A percentile compares a stretch with the other conserved stretches of the same genome.
Conservation (phyloP, 2,329 filamentous ascomycete genomes). For the Sclerotiophoma versabilis region DNA sequence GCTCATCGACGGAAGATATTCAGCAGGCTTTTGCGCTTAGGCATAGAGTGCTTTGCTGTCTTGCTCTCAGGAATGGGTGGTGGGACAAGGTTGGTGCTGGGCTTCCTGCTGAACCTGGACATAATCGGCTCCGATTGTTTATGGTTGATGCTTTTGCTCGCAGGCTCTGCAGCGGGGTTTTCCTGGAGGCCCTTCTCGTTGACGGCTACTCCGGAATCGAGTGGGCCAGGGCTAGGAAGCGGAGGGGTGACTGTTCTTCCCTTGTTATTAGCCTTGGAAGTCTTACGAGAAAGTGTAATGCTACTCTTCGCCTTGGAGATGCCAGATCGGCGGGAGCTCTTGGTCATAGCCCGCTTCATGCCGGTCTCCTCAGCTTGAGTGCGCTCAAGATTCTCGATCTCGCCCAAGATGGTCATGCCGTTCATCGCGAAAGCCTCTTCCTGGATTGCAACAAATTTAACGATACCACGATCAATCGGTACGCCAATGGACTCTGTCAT, state of each 20-base stretch:
- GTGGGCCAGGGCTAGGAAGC: constrained; percentile 43
- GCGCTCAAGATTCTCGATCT: constrained; percentile 67
- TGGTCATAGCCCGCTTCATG: constrained; percentile 52
- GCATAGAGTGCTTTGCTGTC: constrained; percentile 44
- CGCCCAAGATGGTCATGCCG: constrained; percentile 72
- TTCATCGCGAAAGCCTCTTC: constrained; percentile 77
- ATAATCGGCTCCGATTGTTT: constrained; percentile 36
- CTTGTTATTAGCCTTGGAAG: constrained; percentile 38
- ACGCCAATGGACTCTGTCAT: constrained; percentile 76
- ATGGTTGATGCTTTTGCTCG: constrained; percentile 29
- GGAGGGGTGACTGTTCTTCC: constrained; percentile 41
- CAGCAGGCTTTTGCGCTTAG: constrained; percentile 58
- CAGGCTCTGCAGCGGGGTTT: constrained; percentile 21
- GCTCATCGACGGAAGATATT: constrained; percentile 50
- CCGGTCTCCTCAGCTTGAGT: constrained; percentile 52
- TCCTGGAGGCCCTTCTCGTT: constrained; percentile 36
- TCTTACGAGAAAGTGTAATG: constrained; percentile 44
- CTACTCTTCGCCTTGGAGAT: constrained; percentile 48
- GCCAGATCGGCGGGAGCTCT: constrained; percentile 44
- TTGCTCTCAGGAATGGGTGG: constrained; percentile 44
- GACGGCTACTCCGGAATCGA: constrained; percentile 46
- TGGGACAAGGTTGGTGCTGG: constrained; percentile 27
- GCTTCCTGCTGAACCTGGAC: constrained; percentile 28
- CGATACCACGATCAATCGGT: constrained; percentile 68
- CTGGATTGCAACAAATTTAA: constrained; percentile 73